These are phyloP conservation scores for Canavalia ensiformis DNA, from an alignment of 306 rosid species.

Conservation along the genomic window DNA sequence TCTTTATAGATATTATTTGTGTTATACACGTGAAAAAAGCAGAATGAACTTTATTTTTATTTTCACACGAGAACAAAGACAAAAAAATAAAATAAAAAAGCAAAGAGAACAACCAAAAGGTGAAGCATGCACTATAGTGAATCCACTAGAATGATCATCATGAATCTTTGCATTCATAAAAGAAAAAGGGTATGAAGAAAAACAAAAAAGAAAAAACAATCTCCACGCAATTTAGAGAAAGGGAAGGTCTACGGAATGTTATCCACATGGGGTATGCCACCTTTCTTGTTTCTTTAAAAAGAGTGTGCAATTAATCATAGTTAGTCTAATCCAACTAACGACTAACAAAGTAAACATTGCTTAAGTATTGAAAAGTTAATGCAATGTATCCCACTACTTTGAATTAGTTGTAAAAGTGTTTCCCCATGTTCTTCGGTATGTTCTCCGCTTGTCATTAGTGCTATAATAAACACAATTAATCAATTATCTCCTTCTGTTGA, in stretches of 20 bases:
- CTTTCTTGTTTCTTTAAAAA: constrained; percentile 62
- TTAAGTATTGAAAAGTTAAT: constrained; percentile 46
- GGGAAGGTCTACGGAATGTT: constrained; percentile 50
- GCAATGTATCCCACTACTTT: constrained; percentile 52
- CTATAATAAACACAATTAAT: constrained; percentile 35
- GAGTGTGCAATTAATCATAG: constrained; percentile 53
- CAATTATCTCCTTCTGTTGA: constrained; percentile 44
- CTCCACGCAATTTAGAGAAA: constrained; percentile 52
- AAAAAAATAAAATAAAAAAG: constrained; percentile 18
- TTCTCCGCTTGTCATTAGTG: constrained; percentile 41
- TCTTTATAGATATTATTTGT: constrained; percentile 46
- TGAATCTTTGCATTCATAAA: constrained; percentile 68
- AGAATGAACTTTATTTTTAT: constrained; percentile 52
- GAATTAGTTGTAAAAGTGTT: constrained; percentile 45
- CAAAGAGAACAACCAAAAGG: constrained; percentile 63
- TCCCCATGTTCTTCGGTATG: constrained; percentile 45
- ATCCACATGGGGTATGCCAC: constrained; percentile 58
- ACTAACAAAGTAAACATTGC: constrained; percentile 43
- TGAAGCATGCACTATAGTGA: constrained; percentile 71
- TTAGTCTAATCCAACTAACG: constrained; percentile 62
- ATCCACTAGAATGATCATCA: constrained; percentile 75
- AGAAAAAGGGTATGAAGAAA: constrained; percentile 55
- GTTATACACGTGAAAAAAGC: constrained; percentile 76
- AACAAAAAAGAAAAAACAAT: constrained; percentile 33
- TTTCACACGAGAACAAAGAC: constrained; percentile 45